phyloP scores from a whole-genome alignment of 2,329 filamentous ascomycete species.

The Colletotrichum cordylinicola region DNA sequence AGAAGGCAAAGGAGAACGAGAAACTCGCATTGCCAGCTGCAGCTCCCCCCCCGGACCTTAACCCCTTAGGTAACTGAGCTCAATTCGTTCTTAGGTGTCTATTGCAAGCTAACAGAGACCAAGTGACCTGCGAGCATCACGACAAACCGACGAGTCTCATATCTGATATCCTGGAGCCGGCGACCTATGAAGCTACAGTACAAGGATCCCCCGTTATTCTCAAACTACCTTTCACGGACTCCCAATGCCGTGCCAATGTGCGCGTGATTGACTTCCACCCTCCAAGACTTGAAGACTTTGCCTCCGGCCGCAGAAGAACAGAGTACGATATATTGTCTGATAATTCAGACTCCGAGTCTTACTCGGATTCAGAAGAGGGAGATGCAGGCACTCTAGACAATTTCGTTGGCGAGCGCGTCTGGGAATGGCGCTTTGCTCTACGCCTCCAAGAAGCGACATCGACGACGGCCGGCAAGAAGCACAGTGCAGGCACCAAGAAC shows the following conservation, averaged over 20 bases:
- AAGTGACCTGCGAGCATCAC: constrained; percentile 53
- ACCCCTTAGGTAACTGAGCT: constrained; percentile 31
- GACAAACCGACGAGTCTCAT: constrained; percentile 40
- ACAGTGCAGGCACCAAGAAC: constrained; percentile 22
- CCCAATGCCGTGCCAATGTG: constrained; percentile 71
- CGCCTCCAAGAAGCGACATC: constrained; percentile 73
- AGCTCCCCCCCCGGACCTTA: constrained; percentile 32
- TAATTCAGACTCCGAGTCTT: constrained; percentile 33
- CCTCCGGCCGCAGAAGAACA: constrained; percentile 48
- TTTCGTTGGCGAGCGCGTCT: constrained; percentile 44
- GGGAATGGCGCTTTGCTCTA: constrained; percentile 87
- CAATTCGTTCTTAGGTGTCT: neutral
- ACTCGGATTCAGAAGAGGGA: constrained; percentile 27
- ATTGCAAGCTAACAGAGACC: neutral
- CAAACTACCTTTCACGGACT: constrained; percentile 75
- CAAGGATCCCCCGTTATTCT: constrained; percentile 41
- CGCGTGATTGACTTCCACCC: constrained; percentile 87
- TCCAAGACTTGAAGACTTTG: constrained; percentile 72
- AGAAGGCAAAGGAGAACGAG: constrained; percentile 26
- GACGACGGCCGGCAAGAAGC: constrained; percentile 35
- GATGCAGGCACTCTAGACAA: constrained; percentile 31
- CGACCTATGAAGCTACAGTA: constrained; percentile 47
- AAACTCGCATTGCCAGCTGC: constrained; percentile 29
- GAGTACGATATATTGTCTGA: constrained; percentile 60
- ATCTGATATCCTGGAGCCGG: constrained; percentile 43